Percentiles rank a stretch among this genome's conserved stretches.
phyloP scores from a whole-genome alignment of 2,329 filamentous ascomycete species.

The Chrysosphaeria jannelii region DNA sequence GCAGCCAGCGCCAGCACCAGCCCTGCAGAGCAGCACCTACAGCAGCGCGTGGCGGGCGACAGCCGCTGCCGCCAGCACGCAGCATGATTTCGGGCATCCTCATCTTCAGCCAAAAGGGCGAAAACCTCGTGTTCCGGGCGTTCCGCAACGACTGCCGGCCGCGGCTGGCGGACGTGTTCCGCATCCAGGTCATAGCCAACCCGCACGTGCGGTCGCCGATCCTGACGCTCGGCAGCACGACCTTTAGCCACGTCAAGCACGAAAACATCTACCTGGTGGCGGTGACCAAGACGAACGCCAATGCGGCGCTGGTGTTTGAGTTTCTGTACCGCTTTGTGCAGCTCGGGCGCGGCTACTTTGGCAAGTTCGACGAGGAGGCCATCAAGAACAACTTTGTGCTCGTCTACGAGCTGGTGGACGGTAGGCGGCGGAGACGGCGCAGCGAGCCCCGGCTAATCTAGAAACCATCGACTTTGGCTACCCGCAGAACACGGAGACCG shows the following conservation, averaged over 20 bases:
- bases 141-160: conserved; percentile 97
- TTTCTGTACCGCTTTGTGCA: conserved; percentile 81
- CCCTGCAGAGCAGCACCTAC: too few species aligned
- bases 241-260: conserved; percentile 97
- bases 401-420: conserved; percentile 87
- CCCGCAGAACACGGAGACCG: conserved; percentile 93
- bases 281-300: conserved; percentile 96
- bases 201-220: conserved; percentile 92
- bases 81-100: conserved; percentile 85
- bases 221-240: conserved; percentile 85
- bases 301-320: conserved; percentile 91
- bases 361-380: conserved; percentile 95
- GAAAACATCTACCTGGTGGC: conserved; percentile 97
- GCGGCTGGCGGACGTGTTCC: conserved; percentile 91
- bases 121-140: conserved; percentile 96
- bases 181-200: conserved; percentile 98
- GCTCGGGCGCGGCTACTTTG: conserved; percentile 86
- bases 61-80: neutral
- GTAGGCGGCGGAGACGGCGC: too few species aligned
- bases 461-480: conserved; percentile 98
- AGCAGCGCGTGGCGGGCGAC: too few species aligned
- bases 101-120: conserved; percentile 97
- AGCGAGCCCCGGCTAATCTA: conserved; percentile 12
- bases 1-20: too few species aligned
- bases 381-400: conserved; percentile 99